These are phyloP conservation scores for Phytophthora capsici DNA, from an alignment of 352 stramenopile genomes.

Conservation along the genomic window DNA sequence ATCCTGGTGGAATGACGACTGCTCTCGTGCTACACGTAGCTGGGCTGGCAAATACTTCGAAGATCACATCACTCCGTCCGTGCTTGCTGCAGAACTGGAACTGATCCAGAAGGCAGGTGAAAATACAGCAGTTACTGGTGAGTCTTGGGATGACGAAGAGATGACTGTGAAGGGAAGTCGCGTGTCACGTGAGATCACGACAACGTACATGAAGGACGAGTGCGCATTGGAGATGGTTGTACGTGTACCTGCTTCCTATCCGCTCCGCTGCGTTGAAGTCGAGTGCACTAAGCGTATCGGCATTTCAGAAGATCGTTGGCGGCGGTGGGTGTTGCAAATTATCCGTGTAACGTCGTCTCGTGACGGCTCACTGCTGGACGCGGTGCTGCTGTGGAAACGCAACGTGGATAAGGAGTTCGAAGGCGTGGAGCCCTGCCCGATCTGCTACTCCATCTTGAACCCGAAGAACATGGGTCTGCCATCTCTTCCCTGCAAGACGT, in stretches of 20 bases:
- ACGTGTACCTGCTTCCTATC: conserved; percentile 87
- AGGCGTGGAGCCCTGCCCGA: conserved; percentile 91
- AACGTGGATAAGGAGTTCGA: conserved; percentile 95
- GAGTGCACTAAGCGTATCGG: conserved; percentile 92
- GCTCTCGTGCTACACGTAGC: conserved; percentile 73
- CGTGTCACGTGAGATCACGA: conserved; percentile 90
- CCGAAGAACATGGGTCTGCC: conserved; percentile 91
- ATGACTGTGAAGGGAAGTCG: conserved; percentile 89
- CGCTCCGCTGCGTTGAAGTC: conserved; percentile 91
- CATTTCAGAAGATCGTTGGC: conserved; percentile 91
- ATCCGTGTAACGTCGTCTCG: conserved; percentile 89
- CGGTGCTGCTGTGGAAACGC: conserved; percentile 92
- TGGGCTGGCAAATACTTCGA: conserved; percentile 91
- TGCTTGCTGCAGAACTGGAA: conserved; percentile 78
- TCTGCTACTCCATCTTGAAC: conserved; percentile 94
- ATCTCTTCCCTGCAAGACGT: conserved; percentile 91
- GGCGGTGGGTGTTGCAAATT: conserved; percentile 94
- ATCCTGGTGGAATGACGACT: conserved; percentile 92
- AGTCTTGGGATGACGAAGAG: conserved; percentile 77
- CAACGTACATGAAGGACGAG: conserved; percentile 94
- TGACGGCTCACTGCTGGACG: conserved; percentile 91
- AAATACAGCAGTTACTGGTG: conserved; percentile 22
- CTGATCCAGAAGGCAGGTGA: conserved; percentile 74
- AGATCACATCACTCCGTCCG: conserved; percentile 85
- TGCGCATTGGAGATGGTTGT: conserved; percentile 92